Base-by-base conservation (phyloP, 1,284 basidiomycete genomes). In the Cryptococcus jaspeensis region DNA sequence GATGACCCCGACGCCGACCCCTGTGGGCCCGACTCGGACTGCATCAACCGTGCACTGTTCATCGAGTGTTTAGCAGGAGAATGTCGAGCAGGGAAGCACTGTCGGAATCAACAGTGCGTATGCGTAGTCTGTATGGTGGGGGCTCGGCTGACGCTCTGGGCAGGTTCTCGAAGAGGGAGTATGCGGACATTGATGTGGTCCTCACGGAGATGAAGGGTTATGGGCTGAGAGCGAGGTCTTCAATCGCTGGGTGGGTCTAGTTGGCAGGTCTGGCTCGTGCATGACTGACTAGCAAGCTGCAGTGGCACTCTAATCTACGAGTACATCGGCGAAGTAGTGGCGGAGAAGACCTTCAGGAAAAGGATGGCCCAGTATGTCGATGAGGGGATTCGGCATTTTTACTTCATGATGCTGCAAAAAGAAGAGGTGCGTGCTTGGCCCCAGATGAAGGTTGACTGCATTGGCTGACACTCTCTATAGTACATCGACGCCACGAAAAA, bases 361-460 rank as follows among this genome's bases (percentile, higher is more conserved):
- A 86, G 95, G 40, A 98, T 99, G 92, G 84, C 89, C 50, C 87
- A 89, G 39, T 99, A 99, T 73, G 92, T 87, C 1, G 84, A 88
- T 42, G 92, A 97, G 75, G 94, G 94, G 16, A 93, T 98, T 62
- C 83, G 86, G 55, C 95, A 99, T 77, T 99, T 99, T 71, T 99
- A 99, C 79, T 99, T 99, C 72, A 99, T 99, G 96, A 95, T 97
- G 90, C 79, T 99, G 55, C 96, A 98, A 77, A 92, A 91, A 69
- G 93, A 97, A 66, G 93, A 99, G 83, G 92, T 92, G 62, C 60
- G 85, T 64, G n/a, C 28, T 32, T 5, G 16, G 20, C 58, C 37
- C 39, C 28, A 11, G 23, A 44, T 44, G 8, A 32, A 20, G 28
- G 16, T 13, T 52, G 32, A 15, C n/a, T 12, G 41, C 37, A n/a